phyloP scores from a whole-genome alignment of 2,329 filamentous ascomycete genomes.

The Trichoderma gracile region DNA sequence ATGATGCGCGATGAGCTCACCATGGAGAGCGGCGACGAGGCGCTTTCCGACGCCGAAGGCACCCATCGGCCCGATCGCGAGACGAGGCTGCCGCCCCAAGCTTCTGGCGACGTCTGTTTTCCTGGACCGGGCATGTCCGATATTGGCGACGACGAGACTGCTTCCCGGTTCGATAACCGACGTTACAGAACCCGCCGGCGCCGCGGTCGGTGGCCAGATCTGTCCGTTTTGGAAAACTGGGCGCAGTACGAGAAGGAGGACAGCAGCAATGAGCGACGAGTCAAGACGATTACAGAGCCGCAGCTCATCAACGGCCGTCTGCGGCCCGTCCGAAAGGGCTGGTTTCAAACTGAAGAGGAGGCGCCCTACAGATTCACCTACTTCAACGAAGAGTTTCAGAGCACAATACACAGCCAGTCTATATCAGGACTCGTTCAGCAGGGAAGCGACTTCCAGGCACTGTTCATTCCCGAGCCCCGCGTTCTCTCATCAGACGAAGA shows the following conservation, averaged over 20 bases:
- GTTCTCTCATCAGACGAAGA: constrained; percentile 72
- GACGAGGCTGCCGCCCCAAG: constrained; percentile 60
- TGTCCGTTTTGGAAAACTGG: constrained; percentile 85
- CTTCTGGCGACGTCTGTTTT: constrained; percentile 90
- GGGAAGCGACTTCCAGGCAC: constrained; percentile 77
- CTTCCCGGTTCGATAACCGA: constrained; percentile 46
- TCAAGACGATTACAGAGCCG: constrained; percentile 91
- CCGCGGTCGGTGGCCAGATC: constrained; percentile 79
- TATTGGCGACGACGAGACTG: constrained; percentile 72
- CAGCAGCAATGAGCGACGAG: constrained; percentile 75
- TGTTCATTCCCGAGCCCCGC: constrained; percentile 87
- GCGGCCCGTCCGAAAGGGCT: constrained; percentile 74
- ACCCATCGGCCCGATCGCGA: constrained; percentile 33
- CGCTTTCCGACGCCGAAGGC: constrained; percentile 35
- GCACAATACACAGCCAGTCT: constrained; percentile 92
- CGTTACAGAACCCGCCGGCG: constrained; percentile 55
- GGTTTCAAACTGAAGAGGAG: constrained; percentile 87
- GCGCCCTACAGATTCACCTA: constrained; percentile 95
- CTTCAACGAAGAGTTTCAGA: constrained; percentile 96
- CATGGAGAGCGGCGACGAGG: constrained; percentile 39
- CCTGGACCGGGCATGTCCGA: constrained; percentile 73
- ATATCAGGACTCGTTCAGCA: constrained; percentile 91
- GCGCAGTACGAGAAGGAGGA: constrained; percentile 77
- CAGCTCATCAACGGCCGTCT: constrained; percentile 88
- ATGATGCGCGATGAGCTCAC: constrained; percentile 69